phyloP scores from a whole-genome alignment of 345 rosid species.

The Noccaea caerulescens region DNA sequence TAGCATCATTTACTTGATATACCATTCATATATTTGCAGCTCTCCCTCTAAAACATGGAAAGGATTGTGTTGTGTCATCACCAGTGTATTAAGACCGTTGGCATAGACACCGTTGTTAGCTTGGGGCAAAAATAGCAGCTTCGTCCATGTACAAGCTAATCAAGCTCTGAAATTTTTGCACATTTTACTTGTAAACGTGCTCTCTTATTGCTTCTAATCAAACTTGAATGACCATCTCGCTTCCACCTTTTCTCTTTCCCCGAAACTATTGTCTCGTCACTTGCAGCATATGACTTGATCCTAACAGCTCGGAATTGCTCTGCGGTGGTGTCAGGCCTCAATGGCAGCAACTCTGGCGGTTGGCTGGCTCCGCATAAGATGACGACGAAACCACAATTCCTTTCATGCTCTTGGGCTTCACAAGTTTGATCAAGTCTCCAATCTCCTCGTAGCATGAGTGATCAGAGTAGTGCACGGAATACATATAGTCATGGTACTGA shows the following conservation, averaged over 20 bases:
- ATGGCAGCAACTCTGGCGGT: slow-evolving; percentile 37
- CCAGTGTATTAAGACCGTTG: too few relatives aligned
- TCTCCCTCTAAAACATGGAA: too few relatives aligned
- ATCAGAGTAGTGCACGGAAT: slow-evolving; percentile 70
- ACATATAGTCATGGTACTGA: slow-evolving; percentile 54
- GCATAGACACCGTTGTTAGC: background rate
- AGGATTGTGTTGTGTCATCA: too few relatives aligned
- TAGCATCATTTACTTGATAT: too few relatives aligned
- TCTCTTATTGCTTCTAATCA: slow-evolving; percentile 33
- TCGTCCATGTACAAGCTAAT: slow-evolving; percentile 13
- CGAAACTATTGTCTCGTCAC: slow-evolving; percentile 20
- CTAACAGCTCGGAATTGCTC: slow-evolving; percentile 26
- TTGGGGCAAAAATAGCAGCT: background rate
- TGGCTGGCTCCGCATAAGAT: slow-evolving; percentile 55
- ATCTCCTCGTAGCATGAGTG: slow-evolving; percentile 78
- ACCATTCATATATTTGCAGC: background rate
- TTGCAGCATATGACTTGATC: slow-evolving; percentile 36
- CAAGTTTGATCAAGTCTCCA: slow-evolving; percentile 63
- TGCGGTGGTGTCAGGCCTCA: slow-evolving; percentile 38
- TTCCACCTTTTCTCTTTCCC: slow-evolving; percentile 38
- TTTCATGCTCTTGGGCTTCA: slow-evolving; percentile 61
- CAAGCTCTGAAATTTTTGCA: slow-evolving; percentile 28
- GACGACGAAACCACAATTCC: slow-evolving; percentile 76
- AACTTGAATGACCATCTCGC: slow-evolving; percentile 21
- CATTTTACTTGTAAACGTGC: slow-evolving; percentile 31